Evolutionary conservation across 2,329 filamentous ascomycete species (phyloP).

Genomic region (Nannizzia gypsea): DNA sequence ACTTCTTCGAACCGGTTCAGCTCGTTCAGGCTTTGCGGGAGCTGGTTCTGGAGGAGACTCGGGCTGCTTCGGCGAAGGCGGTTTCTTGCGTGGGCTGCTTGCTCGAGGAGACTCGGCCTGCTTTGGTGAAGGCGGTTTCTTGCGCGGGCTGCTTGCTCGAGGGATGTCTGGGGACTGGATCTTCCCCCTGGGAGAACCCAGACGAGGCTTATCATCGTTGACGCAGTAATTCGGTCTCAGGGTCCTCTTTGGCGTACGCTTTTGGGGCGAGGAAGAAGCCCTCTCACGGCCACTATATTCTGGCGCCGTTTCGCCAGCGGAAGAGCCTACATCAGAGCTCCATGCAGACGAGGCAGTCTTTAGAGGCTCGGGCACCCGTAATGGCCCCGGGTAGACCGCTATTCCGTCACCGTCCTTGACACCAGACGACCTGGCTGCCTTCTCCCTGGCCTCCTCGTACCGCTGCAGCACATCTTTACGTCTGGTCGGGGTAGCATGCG

Average conservation of each 20-base stretch:
- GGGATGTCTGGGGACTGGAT: background rate
- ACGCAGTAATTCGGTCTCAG: conserved; percentile 3
- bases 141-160: background rate
- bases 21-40: background rate
- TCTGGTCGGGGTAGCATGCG: conserved; percentile 33
- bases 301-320: background rate
- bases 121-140: background rate
- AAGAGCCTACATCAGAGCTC: conserved; percentile 9
- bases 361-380: conserved; percentile 13
- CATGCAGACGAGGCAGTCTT: conserved; percentile 15
- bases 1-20: background rate
- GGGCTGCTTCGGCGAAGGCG: background rate
- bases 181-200: background rate
- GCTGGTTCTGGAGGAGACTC: background rate
- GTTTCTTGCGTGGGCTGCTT: background rate
- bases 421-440: background rate
- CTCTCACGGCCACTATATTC: background rate
- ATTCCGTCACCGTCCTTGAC: conserved; percentile 18
- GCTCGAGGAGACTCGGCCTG: background rate
- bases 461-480: conserved; percentile 30
- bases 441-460: conserved; percentile 2
- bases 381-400: conserved; percentile 18
- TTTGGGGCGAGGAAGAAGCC: background rate
- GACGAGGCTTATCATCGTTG: background rate
- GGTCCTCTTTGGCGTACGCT: background rate